Evolutionary conservation across 2,329 filamentous ascomycete species (phyloP), one percentile per base, ranked within the genome.

Genomic region (Raffaelea ambrosiae): DNA sequence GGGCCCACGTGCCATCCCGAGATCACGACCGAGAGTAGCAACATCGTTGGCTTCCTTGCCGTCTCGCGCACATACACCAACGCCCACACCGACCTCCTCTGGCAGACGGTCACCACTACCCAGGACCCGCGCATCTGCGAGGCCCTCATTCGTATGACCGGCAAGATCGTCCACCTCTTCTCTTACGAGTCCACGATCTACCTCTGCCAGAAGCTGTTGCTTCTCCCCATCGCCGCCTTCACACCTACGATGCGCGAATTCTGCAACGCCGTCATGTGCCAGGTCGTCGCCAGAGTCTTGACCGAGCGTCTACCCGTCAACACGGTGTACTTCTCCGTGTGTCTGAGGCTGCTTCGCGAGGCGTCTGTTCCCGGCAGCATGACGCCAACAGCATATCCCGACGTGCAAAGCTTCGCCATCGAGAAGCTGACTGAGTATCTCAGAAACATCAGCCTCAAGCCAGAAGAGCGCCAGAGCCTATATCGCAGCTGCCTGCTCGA

Each of bases 1-100:
- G 88, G 91, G 2, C 82, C 91, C 14, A 89, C 89, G 48, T 96
- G 91, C 29, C 93, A 97, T 59, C 88, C 90, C 1, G 89, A 95
- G 59, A 80, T 97, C 46, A 93, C 94, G 19, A 74, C 77, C 33
- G 81, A 89, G 55, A 87, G 87, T 58, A 75, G 77, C 38, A 95
- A 95, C 53, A 86, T 97, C 46, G 73, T 96, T 43, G 87, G 87
- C 1, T 97, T 97, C 58, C 71, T 97, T 45, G 77, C 88, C 20
- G 85, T 93, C 14, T 93, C 87, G 0, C 74, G 75, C 47, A 83
- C 80, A 14, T 95, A 91, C 63, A 79, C 76, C 1, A 64, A 80
- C 31, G 66, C 74, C 19, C 84, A 94, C 58, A 86, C 86, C 1
- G 85, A 95, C 59, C 74, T 79, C 16, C 78, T 96, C 52, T 97